Conservation (phyloP, 176 grass and related monocot species). For the Raddia distichophylla region DNA sequence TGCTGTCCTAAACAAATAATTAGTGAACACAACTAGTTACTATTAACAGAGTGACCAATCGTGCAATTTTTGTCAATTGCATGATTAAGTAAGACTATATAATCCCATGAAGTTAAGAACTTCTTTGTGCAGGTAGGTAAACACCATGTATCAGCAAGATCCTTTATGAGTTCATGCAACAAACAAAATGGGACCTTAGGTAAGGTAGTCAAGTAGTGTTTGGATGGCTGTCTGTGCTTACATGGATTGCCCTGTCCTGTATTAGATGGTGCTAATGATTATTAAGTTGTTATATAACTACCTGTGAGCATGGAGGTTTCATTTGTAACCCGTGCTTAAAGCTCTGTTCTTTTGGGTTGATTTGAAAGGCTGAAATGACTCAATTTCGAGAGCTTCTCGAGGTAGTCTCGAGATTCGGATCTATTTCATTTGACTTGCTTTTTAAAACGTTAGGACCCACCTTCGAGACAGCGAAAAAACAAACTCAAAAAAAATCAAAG, state of each 20-base stretch:
- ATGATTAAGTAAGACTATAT: neutral
- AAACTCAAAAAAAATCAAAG: too few species aligned
- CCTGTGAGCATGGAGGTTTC: too few species aligned
- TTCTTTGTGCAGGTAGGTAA: neutral
- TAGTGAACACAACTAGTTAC: neutral
- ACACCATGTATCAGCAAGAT: neutral
- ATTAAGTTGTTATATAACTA: neutral
- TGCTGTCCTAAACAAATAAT: neutral
- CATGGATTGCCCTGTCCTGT: neutral
- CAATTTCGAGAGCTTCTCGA: too few species aligned
- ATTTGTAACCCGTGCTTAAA: too few species aligned
- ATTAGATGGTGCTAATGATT: neutral
- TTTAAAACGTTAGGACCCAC: too few species aligned
- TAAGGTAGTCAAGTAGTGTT: neutral
- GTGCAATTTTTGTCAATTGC: neutral
- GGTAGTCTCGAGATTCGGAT: too few species aligned
- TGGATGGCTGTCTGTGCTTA: slow-evolving; percentile 13
- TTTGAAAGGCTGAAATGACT: too few species aligned
- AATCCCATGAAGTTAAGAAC: neutral
- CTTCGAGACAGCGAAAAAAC: too few species aligned
- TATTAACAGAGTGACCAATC: neutral
- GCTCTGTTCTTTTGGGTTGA: too few species aligned
- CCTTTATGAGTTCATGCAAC: neutral
- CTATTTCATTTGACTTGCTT: too few species aligned
- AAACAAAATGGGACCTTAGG: neutral